These are phyloP conservation scores for Atractiella rhizophila DNA, from an alignment of 768 basidiomycete species.

Conservation along the genomic window DNA sequence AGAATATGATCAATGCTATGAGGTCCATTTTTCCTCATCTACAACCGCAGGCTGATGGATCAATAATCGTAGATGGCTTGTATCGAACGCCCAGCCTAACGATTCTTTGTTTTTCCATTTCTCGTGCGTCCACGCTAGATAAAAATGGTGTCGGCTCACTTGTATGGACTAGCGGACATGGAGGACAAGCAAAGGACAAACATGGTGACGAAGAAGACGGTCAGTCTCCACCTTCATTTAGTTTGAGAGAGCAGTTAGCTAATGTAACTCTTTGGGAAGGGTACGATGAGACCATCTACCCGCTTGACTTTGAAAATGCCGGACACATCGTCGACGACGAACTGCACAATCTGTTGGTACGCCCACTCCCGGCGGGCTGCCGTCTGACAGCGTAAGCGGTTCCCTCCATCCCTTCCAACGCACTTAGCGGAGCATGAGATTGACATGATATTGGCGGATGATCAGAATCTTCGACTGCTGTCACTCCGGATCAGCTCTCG, in stretches of 20 bases:
- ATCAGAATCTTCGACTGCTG: slow-evolving; percentile 14
- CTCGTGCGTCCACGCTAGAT: not conserved
- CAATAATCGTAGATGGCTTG: not conserved
- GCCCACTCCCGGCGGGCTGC: slow-evolving; percentile 54
- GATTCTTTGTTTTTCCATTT: slow-evolving; percentile 77
- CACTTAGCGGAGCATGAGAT: too few species aligned
- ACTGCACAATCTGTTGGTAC: slow-evolving; percentile 54
- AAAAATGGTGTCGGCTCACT: too few species aligned
- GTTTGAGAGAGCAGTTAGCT: too few species aligned
- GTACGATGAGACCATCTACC: slow-evolving; percentile 38
- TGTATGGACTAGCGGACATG: slow-evolving; percentile 35
- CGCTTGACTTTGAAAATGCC: slow-evolving; percentile 41
- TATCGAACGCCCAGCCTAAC: slow-evolving; percentile 17
- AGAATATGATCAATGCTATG: slow-evolving; percentile 72
- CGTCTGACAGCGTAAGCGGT: slow-evolving; percentile 52
- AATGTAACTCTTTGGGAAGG: not conserved
- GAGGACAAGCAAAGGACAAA: slow-evolving; percentile 61
- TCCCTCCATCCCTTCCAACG: too few species aligned
- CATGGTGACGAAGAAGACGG: slow-evolving; percentile 71
- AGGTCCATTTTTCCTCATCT: slow-evolving; percentile 71
- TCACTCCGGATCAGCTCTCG: too few species aligned
- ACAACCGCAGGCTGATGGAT: slow-evolving; percentile 25
- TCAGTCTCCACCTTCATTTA: slow-evolving; percentile 39
- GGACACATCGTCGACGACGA: slow-evolving; percentile 81
- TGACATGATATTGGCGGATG: too few species aligned